Percentiles rank a stretch among this genome's conserved stretches.
phyloP scores from a whole-genome alignment of 2,329 filamentous ascomycete species.

The Periconia macrospinosa region DNA sequence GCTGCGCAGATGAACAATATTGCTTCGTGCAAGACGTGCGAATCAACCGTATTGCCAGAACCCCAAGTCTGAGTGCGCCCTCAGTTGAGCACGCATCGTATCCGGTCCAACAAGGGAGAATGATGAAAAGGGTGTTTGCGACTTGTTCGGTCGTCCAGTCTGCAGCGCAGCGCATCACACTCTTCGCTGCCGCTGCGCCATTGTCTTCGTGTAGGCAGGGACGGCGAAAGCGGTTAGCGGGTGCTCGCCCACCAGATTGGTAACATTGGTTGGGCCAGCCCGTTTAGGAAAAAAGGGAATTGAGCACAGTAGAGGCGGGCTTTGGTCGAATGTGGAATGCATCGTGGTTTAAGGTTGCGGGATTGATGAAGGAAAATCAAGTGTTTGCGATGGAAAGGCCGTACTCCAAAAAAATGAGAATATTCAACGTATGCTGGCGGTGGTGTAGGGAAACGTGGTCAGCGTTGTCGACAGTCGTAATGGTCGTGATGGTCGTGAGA shows the following conservation, averaged over 20 bases:
- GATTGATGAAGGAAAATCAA: neutral
- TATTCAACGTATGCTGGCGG: conserved; percentile 21
- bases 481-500: neutral
- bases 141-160: neutral
- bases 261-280: neutral
- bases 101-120: too few relatives aligned
- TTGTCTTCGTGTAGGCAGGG: neutral
- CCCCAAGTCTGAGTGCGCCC: too few relatives aligned
- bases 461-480: neutral
- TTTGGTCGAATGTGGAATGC: neutral
- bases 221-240: neutral
- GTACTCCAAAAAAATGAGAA: conserved; percentile 6
- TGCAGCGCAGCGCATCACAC: too few relatives aligned
- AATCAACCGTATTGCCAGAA: too few relatives aligned
- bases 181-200: neutral
- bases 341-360: neutral
- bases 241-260: neutral
- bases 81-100: too few relatives aligned
- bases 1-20: neutral
- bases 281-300: neutral
- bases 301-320: too few relatives aligned
- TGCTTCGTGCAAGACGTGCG: neutral
- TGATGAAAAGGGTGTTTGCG: neutral
- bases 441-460: conserved; percentile 7
- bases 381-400: neutral